Conservation (phyloP, 371 early-diverging fungal species). For the Entomophthora muscae region DNA sequence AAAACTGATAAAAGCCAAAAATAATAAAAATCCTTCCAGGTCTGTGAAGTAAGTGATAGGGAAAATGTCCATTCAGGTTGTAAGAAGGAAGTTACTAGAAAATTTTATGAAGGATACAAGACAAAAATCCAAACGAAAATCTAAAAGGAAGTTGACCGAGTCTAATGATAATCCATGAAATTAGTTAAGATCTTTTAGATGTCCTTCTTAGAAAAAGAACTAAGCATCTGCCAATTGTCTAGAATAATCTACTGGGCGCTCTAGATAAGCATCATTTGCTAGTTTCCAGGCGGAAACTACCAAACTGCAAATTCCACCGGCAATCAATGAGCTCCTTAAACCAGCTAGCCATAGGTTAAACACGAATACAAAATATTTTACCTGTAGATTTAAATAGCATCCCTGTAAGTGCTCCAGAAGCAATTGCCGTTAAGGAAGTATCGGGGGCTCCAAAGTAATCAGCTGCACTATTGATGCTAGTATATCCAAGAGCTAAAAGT, state of each 20-base stretch:
- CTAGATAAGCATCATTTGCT: neutral
- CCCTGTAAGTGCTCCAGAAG: neutral
- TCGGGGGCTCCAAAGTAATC: neutral
- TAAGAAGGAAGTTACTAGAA: too few species aligned
- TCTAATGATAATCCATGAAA: neutral
- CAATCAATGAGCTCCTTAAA: neutral
- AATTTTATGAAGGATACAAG: too few species aligned
- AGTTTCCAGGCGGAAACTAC: constrained; percentile 2
- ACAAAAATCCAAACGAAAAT: too few species aligned
- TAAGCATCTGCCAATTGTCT: neutral
- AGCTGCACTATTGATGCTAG: neutral
- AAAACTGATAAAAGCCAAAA: too few species aligned
- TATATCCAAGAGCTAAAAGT: constrained; percentile 7
- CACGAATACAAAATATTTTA: neutral
- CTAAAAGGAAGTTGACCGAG: too few species aligned
- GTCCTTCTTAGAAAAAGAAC: neutral
- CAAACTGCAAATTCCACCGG: constrained; percentile 3
- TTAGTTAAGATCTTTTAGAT: neutral
- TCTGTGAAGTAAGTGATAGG: too few species aligned
- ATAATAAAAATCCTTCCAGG: too few species aligned
- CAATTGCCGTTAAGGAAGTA: neutral
- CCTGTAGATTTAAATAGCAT: constrained; percentile 9
- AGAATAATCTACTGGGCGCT: constrained; percentile 1
- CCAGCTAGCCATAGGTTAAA: neutral
- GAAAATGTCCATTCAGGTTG: too few species aligned